Conservation (phyloP, 352 stramenopile species). For the Phytophthora parvispora region DNA sequence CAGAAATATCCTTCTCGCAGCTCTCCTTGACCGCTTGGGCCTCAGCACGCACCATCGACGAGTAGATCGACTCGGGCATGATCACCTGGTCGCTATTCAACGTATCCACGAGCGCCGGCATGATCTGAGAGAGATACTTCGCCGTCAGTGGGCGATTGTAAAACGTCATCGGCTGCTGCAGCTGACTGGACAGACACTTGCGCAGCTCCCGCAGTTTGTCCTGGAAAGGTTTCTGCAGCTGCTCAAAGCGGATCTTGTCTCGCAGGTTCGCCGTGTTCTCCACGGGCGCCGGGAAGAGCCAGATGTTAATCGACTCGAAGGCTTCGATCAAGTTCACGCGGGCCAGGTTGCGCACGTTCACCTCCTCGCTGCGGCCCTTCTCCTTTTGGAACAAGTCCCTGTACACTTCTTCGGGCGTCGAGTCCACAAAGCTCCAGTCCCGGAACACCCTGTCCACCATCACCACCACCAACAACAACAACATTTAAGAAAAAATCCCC, state of each 20-base stretch:
- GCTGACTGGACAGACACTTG: constrained; percentile 72
- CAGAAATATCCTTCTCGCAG: constrained; percentile 71
- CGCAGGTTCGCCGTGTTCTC: constrained; percentile 80
- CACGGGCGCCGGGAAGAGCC: constrained; percentile 87
- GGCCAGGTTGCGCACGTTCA: constrained; percentile 84
- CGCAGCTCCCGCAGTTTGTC: constrained; percentile 80
- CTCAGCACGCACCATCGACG: constrained; percentile 86
- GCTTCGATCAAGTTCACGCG: constrained; percentile 79
- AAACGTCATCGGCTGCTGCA: constrained; percentile 84
- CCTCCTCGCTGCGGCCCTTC: constrained; percentile 82
- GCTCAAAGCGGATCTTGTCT: constrained; percentile 89
- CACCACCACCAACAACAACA: background rate
- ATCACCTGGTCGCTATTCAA: constrained; percentile 91
- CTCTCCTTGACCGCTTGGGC: constrained; percentile 68
- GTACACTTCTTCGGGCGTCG: constrained; percentile 83
- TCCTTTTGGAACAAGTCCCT: constrained; percentile 87
- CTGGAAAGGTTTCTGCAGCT: constrained; percentile 84
- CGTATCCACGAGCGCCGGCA: constrained; percentile 80
- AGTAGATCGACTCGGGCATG: constrained; percentile 92
- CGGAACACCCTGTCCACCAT: constrained; percentile 72
- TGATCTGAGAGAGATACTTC: constrained; percentile 78
- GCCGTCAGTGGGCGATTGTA: constrained; percentile 80
- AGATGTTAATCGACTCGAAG: constrained; percentile 90
- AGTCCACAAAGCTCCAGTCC: constrained; percentile 92
- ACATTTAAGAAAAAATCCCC: background rate